Base-by-base conservation (phyloP, 257 asterid species). In the Solanum chaucha region DNA sequence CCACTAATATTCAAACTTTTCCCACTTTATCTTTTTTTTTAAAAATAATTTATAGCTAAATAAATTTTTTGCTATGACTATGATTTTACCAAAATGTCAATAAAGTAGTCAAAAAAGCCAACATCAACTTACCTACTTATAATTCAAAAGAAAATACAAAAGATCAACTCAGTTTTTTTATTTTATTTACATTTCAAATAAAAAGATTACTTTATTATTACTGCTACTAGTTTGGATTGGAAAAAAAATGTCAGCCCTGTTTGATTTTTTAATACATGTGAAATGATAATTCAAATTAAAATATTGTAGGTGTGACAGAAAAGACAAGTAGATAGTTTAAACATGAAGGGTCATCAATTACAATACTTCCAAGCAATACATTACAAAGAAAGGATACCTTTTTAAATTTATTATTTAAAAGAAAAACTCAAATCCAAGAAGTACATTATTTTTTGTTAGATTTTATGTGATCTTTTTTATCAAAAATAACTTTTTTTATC, bases 311-410 rank as follows among this genome's bases (percentile, higher is more conserved):
- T 36, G n/a, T 40, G 83, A 72, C 84, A 86, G 84, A 51, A 48
- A 78, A 86, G 46, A 86, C 83, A 86, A 73, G 38, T 32, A 20
- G 36, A 59, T 32, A 32, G 82, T 85, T 85, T 68, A 85, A 78
- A 86, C 58, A 86, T n/a, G 59, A 51, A 73, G 88, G 84, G 32
- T 86, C 59, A 35, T 86, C 59, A 58, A 46, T 72, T 83, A 73
- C 74, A 32, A 36, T 73, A 32, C 28, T 86, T 86, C 88, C 84
- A 73, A 86, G 74, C 74, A 71, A 72, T 35, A 86, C 84, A 72
- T 51, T 73, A 48, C 73, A 73, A 59, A 12, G 9, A 71, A 34
- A 78, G 19, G 6, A 9, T 34, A 86, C 68, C 10, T 26, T 26
- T 17, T 15, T 0, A 4, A 44, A 26, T 9, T 80, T 9, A 46